Evolutionary conservation across 768 basidiomycete genomes (phyloP), one percentile per base, ranked within the genome.

Genomic region (Pleurotus cornucopiae): DNA sequence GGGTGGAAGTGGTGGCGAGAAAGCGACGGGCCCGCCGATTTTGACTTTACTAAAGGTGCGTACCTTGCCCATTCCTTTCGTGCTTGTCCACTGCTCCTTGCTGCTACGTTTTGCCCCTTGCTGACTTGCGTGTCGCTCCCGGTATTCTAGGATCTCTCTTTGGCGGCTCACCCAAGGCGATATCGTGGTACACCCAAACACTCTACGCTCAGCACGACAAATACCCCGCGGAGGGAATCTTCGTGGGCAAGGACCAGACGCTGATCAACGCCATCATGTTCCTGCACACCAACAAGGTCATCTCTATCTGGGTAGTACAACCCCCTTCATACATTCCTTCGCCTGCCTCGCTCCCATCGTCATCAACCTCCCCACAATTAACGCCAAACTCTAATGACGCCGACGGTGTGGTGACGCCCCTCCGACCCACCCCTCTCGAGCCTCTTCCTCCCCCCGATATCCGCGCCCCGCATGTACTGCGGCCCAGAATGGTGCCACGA

Each of bases 211-310:
- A 79, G 57, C 83, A 83, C 64, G 70, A 82, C 63, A 57, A 73
- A 57, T 83, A 82, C 66, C 73, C 81, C 39, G 62, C 66, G 4
- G 67, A 66, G 13, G 69, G 69, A 14, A 60, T 70, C 7, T 84
- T 84, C 60, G 78, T 82, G 14, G 81, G 82, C 6, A 81, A 82
- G 61, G 83, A 84, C 65, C 79, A 84, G 63, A 77, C 77, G 0
- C 58, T 84, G 30, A 77, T 83, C 62, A 83, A 78, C 60, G 65
- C 75, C 2, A 63, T 80, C 49, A 61, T 79, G 56, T 58, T 77
- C 26, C 73, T 81, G 41, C 73, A 74, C 63, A 76, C 82, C 2
- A 62, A 68, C 3, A 74, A 75, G n/a, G 68, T 83, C 63, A 62
- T 78, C 23, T 71, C 75, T 1, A 70, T 81, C 21, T 79, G 75